Conservation (phyloP, 78 protist species). For the Protostelium mycophagum region DNA sequence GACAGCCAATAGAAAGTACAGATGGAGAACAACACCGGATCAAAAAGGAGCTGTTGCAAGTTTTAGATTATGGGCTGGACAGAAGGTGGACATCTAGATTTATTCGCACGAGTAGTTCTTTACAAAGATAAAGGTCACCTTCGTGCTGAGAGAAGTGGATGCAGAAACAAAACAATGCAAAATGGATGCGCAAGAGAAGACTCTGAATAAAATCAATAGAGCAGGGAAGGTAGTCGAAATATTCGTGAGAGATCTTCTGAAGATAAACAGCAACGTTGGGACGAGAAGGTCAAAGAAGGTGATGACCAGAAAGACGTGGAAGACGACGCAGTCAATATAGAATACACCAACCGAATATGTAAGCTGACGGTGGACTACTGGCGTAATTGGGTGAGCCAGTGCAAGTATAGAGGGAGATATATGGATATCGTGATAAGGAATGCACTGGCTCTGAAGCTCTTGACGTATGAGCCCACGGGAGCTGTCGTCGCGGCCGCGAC, state of each 20-base stretch:
- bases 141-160: background rate
- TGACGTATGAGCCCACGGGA: background rate
- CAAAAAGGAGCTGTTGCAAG: background rate
- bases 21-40: background rate
- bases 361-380: constrained; percentile 35
- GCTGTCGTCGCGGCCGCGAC: background rate
- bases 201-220: background rate
- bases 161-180: background rate
- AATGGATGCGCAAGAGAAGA: background rate
- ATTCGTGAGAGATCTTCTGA: background rate
- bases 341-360: background rate
- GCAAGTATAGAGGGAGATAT: constrained; percentile 41
- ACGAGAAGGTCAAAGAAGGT: background rate
- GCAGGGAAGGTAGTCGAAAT: background rate
- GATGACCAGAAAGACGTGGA: background rate
- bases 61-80: background rate
- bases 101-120: too few species aligned
- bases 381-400: constrained; percentile 52
- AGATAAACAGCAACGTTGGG: background rate
- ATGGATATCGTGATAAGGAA: background rate
- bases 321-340: background rate
- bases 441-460: background rate
- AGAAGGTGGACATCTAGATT: background rate
- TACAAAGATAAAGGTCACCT: background rate
- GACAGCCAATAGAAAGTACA: background rate